phyloP scores from a whole-genome alignment of 2,329 filamentous ascomycete species.

The Penicillium vulpinum region DNA sequence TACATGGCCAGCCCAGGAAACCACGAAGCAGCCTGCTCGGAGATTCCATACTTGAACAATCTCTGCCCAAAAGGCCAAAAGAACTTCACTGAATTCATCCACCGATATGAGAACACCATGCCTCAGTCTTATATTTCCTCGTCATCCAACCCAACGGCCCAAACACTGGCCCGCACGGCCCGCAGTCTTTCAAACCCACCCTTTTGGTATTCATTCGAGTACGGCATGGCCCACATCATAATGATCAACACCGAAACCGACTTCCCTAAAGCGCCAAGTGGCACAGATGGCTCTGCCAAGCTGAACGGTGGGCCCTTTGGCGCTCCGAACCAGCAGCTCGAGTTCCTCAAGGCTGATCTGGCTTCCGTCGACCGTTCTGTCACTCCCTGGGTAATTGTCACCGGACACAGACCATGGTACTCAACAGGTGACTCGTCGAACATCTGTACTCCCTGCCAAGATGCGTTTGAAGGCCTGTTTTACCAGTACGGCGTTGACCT shows the following conservation, averaged over 20 bases:
- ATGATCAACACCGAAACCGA: conserved; percentile 62
- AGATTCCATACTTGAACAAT: conserved; percentile 26
- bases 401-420: conserved; percentile 53
- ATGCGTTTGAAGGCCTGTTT: conserved; percentile 55
- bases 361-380: conserved; percentile 57
- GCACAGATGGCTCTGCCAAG: conserved; percentile 41
- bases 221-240: conserved; percentile 57
- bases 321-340: conserved; percentile 50
- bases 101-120: conserved; percentile 56
- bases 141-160: conserved; percentile 46
- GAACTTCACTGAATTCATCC: conserved; percentile 63
- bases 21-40: conserved; percentile 57
- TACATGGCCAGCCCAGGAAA: conserved; percentile 62
- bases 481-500: conserved; percentile 60
- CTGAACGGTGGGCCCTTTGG: conserved; percentile 56
- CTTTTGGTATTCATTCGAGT: conserved; percentile 63
- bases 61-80: conserved; percentile 51
- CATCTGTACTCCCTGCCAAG: conserved; percentile 50
- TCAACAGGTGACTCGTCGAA: conserved; percentile 31
- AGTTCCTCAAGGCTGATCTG: conserved; percentile 58
- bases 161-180: conserved; percentile 50
- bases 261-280: conserved; percentile 53
- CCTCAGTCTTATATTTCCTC: conserved; percentile 53
- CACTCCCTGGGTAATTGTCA: conserved; percentile 56
- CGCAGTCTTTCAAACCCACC: conserved; percentile 50